A percentile compares a stretch with the other conserved stretches of the same genome.
Evolutionary conservation across 257 asterid genomes (phyloP).

Genomic region (Capsicum pubescens): DNA sequence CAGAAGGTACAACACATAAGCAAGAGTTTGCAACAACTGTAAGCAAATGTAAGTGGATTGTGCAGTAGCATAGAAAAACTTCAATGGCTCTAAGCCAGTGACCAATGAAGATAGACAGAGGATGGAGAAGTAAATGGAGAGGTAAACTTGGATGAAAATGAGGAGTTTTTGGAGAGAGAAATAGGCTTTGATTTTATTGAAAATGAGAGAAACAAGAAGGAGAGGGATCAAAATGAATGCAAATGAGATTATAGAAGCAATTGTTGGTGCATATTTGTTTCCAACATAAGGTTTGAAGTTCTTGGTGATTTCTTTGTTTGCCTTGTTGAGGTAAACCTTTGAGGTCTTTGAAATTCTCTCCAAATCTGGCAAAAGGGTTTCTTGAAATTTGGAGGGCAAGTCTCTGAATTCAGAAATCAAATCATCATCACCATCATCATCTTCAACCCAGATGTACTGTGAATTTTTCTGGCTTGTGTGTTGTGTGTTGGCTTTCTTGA

Average conservation of each 20-base stretch:
- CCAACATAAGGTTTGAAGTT: slow-evolving; percentile 88
- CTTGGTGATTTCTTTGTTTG: slow-evolving; percentile 78
- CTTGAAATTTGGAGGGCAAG: slow-evolving; percentile 78
- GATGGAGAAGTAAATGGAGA: slow-evolving; percentile 86
- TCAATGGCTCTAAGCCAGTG: slow-evolving; percentile 87
- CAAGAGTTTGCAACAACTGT: slow-evolving; percentile 75
- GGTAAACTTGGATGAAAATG: slow-evolving; percentile 81
- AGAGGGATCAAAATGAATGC: slow-evolving; percentile 84
- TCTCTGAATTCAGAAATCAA: slow-evolving; percentile 67
- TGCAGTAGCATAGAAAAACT: slow-evolving; percentile 79
- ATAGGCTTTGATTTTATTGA: slow-evolving; percentile 73
- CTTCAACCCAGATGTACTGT: slow-evolving; percentile 47
- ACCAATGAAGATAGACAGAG: slow-evolving; percentile 63
- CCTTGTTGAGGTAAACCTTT: slow-evolving; percentile 53
- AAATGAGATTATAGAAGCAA: slow-evolving; percentile 67
- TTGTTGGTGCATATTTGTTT: slow-evolving; percentile 73
- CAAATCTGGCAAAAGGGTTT: slow-evolving; percentile 77
- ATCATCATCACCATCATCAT: slow-evolving; percentile 51
- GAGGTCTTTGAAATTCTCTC: slow-evolving; percentile 77
- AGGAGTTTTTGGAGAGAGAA: slow-evolving; percentile 81
- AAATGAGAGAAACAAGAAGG: slow-evolving; percentile 72
- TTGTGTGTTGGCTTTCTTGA: slow-evolving; percentile 33
- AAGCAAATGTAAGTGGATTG: slow-evolving; percentile 82
- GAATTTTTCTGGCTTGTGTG: slow-evolving; percentile 38
- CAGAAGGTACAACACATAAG: slow-evolving; percentile 79